phyloP scores from a whole-genome alignment of 1,284 basidiomycete species.

The Leccinum subspadiceum region DNA sequence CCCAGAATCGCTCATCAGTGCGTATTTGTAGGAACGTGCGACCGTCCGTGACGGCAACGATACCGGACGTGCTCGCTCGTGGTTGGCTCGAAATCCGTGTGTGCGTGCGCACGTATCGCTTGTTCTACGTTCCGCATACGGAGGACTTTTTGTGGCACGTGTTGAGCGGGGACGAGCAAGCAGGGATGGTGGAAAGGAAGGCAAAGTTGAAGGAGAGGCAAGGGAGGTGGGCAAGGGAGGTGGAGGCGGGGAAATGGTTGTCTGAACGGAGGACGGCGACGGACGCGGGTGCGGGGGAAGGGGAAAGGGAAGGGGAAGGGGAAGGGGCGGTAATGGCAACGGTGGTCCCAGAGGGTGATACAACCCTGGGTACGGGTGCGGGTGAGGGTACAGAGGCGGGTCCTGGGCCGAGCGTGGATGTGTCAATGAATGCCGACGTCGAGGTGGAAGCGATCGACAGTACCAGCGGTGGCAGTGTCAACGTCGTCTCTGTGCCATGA shows the following conservation, averaged over 20 bases:
- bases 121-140: conserved; percentile 78
- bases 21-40: conserved; percentile 44
- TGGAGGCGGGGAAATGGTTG: conserved; percentile 19
- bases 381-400: background rate
- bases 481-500: conserved; percentile 13
- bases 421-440: background rate
- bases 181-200: conserved; percentile 10
- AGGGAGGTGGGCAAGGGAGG: conserved; percentile 16
- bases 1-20: background rate
- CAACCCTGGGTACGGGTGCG: background rate
- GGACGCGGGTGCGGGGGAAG: background rate
- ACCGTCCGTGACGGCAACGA: conserved; percentile 31
- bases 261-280: background rate
- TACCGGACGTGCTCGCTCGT: conserved; percentile 48
- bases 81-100: conserved; percentile 79
- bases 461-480: background rate
- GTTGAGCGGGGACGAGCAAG: conserved; percentile 12
- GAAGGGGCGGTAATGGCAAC: background rate
- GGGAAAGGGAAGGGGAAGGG: background rate
- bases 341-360: background rate
- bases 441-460: conserved; percentile 1
- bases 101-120: conserved; percentile 77
- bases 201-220: conserved; percentile 11
- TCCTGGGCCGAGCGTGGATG: background rate
- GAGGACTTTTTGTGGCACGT: conserved; percentile 60